Evolutionary conservation across 2,329 filamentous ascomycete species (phyloP).

Genomic region (Diplodia sapinea): DNA sequence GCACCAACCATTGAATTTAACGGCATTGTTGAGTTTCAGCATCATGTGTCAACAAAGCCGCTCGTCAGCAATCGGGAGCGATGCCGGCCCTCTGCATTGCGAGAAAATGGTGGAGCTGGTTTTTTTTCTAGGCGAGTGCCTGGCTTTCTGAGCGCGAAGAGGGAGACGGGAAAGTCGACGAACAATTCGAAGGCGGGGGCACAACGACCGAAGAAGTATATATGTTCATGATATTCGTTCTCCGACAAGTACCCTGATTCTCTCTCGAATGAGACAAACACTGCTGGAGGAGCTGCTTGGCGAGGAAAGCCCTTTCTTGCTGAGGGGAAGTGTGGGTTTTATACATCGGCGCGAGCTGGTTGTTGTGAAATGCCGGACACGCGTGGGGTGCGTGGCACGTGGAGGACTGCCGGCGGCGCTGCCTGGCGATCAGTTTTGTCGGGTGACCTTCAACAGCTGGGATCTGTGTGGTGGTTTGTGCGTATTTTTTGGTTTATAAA

Average conservation of each 20-base stretch:
- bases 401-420: background rate
- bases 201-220: background rate
- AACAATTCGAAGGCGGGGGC: too few species aligned
- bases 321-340: background rate
- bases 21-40: background rate
- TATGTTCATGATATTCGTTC: too few species aligned
- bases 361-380: background rate
- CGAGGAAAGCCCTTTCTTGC: background rate
- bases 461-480: background rate
- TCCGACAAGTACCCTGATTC: too few species aligned
- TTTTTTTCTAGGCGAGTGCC: background rate
- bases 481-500: background rate
- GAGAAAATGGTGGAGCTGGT: background rate
- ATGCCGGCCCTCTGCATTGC: background rate
- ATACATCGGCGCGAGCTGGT: background rate
- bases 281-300: background rate
- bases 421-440: background rate
- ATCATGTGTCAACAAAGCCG: background rate
- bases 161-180: fast-evolving
- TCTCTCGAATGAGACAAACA: too few species aligned
- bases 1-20: background rate
- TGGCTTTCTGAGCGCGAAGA: background rate
- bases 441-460: background rate
- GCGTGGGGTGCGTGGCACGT: background rate
- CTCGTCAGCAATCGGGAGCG: background rate